These are phyloP conservation scores for Eutrema salsugineum DNA, from an alignment of 441 rosid genomes.

Conservation along the genomic window DNA sequence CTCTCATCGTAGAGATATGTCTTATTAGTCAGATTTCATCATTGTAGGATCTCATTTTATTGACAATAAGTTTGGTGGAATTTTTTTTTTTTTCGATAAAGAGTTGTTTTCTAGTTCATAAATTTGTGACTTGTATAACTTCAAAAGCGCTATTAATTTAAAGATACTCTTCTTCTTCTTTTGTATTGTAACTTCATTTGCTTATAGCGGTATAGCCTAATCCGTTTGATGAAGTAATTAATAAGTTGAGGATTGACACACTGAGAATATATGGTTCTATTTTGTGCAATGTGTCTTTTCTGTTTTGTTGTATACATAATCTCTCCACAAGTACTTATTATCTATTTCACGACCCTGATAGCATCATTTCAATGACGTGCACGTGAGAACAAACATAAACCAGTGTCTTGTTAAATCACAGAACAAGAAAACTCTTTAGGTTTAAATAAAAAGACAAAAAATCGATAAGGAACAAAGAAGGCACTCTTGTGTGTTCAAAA, in stretches of 20 bases:
- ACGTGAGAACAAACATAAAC: constrained; percentile 6
- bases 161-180: not conserved
- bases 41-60: not conserved
- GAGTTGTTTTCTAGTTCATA: not conserved
- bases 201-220: not conserved
- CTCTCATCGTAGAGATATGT: too few relatives aligned
- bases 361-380: not conserved
- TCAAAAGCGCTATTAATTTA: not conserved
- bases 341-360: not conserved
- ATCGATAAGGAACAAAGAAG: constrained; percentile 13
- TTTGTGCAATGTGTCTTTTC: not conserved
- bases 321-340: not conserved
- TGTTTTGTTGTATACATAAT: not conserved
- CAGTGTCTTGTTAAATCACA: constrained; percentile 20
- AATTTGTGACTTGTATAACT: not conserved
- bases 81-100: not conserved
- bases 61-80: not conserved
- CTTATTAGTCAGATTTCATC: not conserved
- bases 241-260: too few relatives aligned
- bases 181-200: not conserved
- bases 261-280: not conserved
- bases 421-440: not conserved
- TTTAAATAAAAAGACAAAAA: constrained; percentile 7
- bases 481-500: constrained; percentile 19
- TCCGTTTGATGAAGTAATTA: not conserved